phyloP scores from a whole-genome alignment of 2,329 filamentous ascomycete genomes.

The Epichloe typhina region DNA sequence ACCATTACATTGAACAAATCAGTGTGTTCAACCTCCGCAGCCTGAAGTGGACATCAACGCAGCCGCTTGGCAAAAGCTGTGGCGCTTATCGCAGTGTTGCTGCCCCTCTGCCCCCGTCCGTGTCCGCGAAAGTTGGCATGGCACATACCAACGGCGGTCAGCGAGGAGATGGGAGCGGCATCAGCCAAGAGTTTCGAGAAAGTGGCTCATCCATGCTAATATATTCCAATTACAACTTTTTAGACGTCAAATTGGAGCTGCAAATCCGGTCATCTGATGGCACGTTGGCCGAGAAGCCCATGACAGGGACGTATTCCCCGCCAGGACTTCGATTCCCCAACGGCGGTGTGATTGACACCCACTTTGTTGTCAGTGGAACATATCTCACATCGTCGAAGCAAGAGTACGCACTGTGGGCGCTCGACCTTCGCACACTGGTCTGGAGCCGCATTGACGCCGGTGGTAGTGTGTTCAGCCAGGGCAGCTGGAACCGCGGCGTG shows the following conservation, averaged over 20 bases:
- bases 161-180: conserved; percentile 29
- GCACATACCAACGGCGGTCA: conserved; percentile 30
- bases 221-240: conserved; percentile 97
- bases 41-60: conserved; percentile 88
- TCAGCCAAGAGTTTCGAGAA: conserved; percentile 41
- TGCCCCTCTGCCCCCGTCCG: conserved; percentile 59
- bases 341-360: conserved; percentile 85
- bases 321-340: conserved; percentile 92
- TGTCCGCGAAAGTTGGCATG: conserved; percentile 53
- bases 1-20: conserved; percentile 98
- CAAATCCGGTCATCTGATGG: conserved; percentile 81
- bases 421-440: conserved; percentile 75
- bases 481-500: conserved; percentile 93
- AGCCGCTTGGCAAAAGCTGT: conserved; percentile 77
- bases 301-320: conserved; percentile 77
- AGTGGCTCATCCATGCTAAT: conserved; percentile 72
- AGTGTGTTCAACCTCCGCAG: conserved; percentile 95
- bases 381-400: conserved; percentile 97
- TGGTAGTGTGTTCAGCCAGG: conserved; percentile 86
- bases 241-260: conserved; percentile 91
- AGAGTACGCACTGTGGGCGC: conserved; percentile 92
- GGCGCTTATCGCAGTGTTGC: conserved; percentile 95
- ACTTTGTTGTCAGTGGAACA: conserved; percentile 94
- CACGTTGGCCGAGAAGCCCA: conserved; percentile 70
- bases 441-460: conserved; percentile 96